Conservation (phyloP, 345 rosid genomes). For the Isatis tinctoria region DNA sequence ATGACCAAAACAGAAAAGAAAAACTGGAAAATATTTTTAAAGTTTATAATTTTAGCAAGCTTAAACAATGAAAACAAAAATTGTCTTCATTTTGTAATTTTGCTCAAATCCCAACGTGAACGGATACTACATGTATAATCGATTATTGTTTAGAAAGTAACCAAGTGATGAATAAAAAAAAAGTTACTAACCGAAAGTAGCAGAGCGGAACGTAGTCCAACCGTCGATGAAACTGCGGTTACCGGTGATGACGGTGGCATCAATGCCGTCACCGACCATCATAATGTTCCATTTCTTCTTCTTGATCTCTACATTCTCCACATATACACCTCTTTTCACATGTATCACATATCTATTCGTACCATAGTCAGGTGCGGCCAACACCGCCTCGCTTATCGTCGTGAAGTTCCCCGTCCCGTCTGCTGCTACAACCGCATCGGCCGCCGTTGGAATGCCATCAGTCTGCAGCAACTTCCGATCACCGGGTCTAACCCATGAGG, state of each 20-base stretch:
- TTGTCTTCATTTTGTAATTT: not conserved
- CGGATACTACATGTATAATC: not conserved
- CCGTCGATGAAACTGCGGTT: conserved; percentile 58
- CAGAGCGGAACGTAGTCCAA: conserved; percentile 89
- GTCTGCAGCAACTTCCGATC: conserved; percentile 49
- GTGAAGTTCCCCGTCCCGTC: conserved; percentile 78
- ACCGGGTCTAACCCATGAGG: conserved; percentile 53
- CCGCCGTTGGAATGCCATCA: conserved; percentile 27
- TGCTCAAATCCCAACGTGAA: not conserved
- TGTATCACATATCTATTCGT: conserved; percentile 47
- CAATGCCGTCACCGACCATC: conserved; percentile 75
- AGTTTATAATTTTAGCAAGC: too few species aligned
- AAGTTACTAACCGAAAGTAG: conserved; percentile 66
- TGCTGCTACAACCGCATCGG: conserved; percentile 58
- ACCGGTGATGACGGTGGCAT: conserved; percentile 59
- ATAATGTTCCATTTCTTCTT: conserved; percentile 77
- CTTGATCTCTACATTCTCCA: conserved; percentile 75
- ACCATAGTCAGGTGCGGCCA: conserved; percentile 61
- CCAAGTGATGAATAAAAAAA: not conserved
- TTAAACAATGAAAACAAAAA: too few species aligned
- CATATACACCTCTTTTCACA: conserved; percentile 63
- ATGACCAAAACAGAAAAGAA: too few species aligned
- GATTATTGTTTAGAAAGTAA: not conserved
- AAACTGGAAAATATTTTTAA: too few species aligned
- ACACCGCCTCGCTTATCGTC: conserved; percentile 55